Conservation (phyloP, 495 filamentous ascomycete genomes). For the Penicillium antarcticum region DNA sequence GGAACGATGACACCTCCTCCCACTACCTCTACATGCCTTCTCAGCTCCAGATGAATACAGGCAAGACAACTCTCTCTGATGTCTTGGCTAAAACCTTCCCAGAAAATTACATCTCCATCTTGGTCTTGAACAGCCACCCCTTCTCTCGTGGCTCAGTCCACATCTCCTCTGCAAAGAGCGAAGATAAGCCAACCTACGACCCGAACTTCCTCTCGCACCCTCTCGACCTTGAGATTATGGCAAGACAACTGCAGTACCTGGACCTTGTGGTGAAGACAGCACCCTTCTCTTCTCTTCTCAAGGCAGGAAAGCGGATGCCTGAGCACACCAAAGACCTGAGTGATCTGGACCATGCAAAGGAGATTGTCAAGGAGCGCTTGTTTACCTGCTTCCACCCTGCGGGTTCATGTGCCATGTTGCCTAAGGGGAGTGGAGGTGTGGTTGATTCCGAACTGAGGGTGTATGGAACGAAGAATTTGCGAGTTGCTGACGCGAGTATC, state of each 20-base stretch:
- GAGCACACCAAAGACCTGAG: constrained; percentile 3
- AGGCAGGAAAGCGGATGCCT: constrained; percentile 11
- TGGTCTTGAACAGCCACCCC: constrained; percentile 15
- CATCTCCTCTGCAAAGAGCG: constrained; percentile 4
- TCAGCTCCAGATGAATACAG: constrained; percentile 28
- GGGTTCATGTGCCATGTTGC: constrained; percentile 42
- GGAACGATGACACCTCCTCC: constrained; percentile 22
- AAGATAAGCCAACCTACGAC: constrained; percentile 12
- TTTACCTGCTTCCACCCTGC: constrained; percentile 20
- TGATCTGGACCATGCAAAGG: constrained; percentile 18
- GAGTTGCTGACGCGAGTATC: constrained; percentile 55
- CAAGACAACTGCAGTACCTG: constrained; percentile 26
- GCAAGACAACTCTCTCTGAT: constrained; percentile 30
- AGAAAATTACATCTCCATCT: constrained; percentile 13
- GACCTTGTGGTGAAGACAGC: constrained; percentile 1
- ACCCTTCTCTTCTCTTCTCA: constrained; percentile 10
- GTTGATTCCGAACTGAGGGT: constrained; percentile 36
- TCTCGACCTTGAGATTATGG: constrained; percentile 39
- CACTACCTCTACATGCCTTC: constrained; percentile 40
- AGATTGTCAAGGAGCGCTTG: constrained; percentile 16
- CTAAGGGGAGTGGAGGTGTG: constrained; percentile 45
- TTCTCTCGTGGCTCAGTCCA: constrained; percentile 15
- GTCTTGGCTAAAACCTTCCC: constrained; percentile 10
- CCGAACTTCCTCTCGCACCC: constrained; percentile 20
- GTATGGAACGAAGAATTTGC: constrained; percentile 44